Conservation (phyloP, 345 rosid species). For the Citrus sp. region DNA sequence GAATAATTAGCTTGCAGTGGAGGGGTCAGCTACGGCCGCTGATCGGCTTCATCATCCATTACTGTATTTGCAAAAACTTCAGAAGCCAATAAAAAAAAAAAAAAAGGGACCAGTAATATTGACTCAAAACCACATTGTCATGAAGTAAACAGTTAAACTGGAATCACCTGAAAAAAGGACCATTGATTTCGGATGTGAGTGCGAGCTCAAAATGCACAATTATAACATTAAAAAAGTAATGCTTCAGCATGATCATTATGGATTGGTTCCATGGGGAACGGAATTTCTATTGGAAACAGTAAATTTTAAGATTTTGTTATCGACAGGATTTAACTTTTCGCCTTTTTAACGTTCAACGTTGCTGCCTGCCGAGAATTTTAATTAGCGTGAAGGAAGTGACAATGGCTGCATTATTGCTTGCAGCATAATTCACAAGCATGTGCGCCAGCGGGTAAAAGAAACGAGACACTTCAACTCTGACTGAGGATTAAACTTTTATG, state of each 20-base stretch:
- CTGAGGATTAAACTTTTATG: no score
- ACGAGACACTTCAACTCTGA: neutral
- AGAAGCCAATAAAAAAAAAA: no score
- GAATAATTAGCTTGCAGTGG: constrained; percentile 8
- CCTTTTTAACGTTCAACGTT: neutral
- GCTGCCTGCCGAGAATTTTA: neutral
- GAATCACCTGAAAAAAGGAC: neutral
- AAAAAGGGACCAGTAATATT: no score
- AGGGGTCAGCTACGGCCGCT: neutral
- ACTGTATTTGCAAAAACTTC: neutral
- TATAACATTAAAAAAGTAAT: no score
- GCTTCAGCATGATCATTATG: neutral
- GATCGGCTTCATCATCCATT: neutral
- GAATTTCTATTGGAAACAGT: neutral
- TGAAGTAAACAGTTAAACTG: no score
- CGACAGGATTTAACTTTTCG: constrained; percentile 2
- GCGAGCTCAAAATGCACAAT: neutral
- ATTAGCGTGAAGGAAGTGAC: neutral
- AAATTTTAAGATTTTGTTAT: neutral
- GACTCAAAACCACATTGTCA: no score
- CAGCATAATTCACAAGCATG: constrained; percentile 9
- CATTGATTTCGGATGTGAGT: neutral
- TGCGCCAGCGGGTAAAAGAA: neutral
- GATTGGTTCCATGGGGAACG: neutral
- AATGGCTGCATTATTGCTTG: constrained; percentile 1